These are phyloP conservation scores for Mucor saturninus DNA, from an alignment of 371 early-diverging fungal species.

Conservation along the genomic window DNA sequence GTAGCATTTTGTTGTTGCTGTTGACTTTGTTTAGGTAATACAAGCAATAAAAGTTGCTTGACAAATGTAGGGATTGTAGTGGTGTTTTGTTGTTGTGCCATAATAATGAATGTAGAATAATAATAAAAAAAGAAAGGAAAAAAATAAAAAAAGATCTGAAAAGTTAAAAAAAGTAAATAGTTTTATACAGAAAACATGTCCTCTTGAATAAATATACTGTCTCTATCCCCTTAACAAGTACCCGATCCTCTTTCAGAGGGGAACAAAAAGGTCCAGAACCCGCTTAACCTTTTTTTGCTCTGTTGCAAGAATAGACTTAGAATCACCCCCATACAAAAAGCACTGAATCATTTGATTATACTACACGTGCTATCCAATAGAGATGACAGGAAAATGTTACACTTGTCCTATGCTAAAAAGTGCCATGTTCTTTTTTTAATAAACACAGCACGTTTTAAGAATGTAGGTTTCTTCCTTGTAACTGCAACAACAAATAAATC, in stretches of 20 bases:
- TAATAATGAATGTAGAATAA: constrained; percentile 10
- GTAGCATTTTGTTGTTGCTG: constrained; percentile 11
- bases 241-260: constrained; percentile 11
- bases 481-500: no score
- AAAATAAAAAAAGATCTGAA: constrained; percentile 2
- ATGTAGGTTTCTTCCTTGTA: no score
- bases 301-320: no score
- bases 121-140: constrained; percentile 3
- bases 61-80: constrained; percentile 32
- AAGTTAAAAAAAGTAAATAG: constrained; percentile 8
- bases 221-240: constrained; percentile 14
- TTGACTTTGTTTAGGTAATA: constrained; percentile 23
- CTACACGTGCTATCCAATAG: neutral
- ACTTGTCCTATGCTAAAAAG: neutral
- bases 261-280: constrained; percentile 1
- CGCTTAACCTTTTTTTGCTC: neutral
- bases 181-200: constrained; percentile 11
- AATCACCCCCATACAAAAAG: no score
- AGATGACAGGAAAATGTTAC: constrained; percentile 2
- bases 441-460: no score
- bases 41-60: constrained; percentile 29
- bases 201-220: constrained; percentile 1
- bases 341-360: neutral
- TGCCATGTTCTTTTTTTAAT: no score
- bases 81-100: constrained; percentile 18